Conservation (phyloP, 768 basidiomycete genomes). For the Lyophyllum semitale region DNA sequence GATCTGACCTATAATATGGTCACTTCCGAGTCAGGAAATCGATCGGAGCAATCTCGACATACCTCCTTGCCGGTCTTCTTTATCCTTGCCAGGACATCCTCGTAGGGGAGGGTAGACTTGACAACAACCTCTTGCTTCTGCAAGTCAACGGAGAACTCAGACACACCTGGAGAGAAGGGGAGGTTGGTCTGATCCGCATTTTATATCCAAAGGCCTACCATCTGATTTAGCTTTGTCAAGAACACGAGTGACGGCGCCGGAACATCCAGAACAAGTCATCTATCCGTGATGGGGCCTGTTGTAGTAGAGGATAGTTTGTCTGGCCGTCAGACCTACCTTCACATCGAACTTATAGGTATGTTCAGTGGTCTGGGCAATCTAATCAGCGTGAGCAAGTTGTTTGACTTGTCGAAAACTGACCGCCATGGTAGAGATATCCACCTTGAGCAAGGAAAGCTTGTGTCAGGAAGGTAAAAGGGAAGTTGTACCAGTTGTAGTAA, state of each 20-base stretch:
- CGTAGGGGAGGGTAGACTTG: slow-evolving; percentile 58
- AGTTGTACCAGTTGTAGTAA: neutral
- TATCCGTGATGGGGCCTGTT: slow-evolving; percentile 25
- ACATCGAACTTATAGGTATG: slow-evolving; percentile 81
- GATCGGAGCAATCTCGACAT: slow-evolving; percentile 10
- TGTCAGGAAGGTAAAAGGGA: neutral
- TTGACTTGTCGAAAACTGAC: neutral
- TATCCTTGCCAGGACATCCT: slow-evolving; percentile 69
- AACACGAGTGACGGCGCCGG: slow-evolving; percentile 76
- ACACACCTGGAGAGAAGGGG: slow-evolving; percentile 44
- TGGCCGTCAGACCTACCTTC: slow-evolving; percentile 50
- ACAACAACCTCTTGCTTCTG: slow-evolving; percentile 76
- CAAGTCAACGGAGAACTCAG: slow-evolving; percentile 60
- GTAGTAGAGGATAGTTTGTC: neutral
- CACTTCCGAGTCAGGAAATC: neutral
- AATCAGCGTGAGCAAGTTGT: slow-evolving; percentile 1
- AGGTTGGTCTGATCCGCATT: neutral
- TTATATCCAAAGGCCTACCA: slow-evolving; percentile 17
- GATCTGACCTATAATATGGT: slow-evolving; percentile 39
- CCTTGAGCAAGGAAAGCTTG: neutral
- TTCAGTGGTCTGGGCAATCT: slow-evolving; percentile 20
- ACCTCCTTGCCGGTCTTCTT: slow-evolving; percentile 94
- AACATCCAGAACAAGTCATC: slow-evolving; percentile 91
- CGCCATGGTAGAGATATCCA: slow-evolving; percentile 8
- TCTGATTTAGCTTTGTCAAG: slow-evolving; percentile 66